phyloP scores from a whole-genome alignment of 1,284 basidiomycete genomes.

The Gomphus bonarii region DNA sequence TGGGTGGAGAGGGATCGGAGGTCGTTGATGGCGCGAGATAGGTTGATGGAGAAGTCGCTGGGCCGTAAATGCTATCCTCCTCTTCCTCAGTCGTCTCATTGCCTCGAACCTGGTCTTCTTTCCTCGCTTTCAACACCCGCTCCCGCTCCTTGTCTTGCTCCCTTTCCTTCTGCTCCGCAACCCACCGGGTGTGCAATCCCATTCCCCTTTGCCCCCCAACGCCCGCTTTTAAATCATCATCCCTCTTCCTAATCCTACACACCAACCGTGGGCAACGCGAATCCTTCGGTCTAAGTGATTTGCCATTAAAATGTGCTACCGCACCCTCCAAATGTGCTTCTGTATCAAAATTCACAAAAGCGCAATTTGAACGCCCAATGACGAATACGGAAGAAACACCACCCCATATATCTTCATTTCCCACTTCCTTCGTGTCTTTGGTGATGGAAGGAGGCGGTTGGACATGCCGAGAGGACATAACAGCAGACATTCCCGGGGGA shows the following conservation, averaged over 20 bases:
- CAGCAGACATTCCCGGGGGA: constrained; percentile 8
- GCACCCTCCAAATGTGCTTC: constrained; percentile 56
- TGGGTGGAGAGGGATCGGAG: constrained; percentile 11
- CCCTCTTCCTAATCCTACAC: constrained; percentile 74
- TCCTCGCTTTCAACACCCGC: constrained; percentile 12
- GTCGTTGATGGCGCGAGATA: constrained; percentile 15
- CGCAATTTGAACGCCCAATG: constrained; percentile 87
- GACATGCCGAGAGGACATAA: constrained; percentile 9
- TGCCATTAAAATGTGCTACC: constrained; percentile 65
- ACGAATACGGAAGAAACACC: constrained; percentile 86
- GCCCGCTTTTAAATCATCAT: constrained; percentile 83
- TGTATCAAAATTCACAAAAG: constrained; percentile 82
- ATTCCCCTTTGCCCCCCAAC: constrained; percentile 86
- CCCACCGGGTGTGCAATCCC: constrained; percentile 75
- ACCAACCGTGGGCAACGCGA: constrained; percentile 70
- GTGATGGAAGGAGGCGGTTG: constrained; percentile 12
- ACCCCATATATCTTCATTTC: constrained; percentile 18
- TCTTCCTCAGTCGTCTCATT: constrained; percentile 8
- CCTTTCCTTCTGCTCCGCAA: constrained; percentile 48
- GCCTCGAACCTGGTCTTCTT: constrained; percentile 1
- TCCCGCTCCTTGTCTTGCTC: constrained; percentile 14
- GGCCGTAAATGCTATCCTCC: constrained; percentile 7
- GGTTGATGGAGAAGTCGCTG: constrained; percentile 14
- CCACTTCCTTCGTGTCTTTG: constrained; percentile 13
- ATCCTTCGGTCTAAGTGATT: constrained; percentile 55